Base-by-base conservation (phyloP, 2,329 filamentous ascomycete species). In the Elsinoe australis region DNA sequence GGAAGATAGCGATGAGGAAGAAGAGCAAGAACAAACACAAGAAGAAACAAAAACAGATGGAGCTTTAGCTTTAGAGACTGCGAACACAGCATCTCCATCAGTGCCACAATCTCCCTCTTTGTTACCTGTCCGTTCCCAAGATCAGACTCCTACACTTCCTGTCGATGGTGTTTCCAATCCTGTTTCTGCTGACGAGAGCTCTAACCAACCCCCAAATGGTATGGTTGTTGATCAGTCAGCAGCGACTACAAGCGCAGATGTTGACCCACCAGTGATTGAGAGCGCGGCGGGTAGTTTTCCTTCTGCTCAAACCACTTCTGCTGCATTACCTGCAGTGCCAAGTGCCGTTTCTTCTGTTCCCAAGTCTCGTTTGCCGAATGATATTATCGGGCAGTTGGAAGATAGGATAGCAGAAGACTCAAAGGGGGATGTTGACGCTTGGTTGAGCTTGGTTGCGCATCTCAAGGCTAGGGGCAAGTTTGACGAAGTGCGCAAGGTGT, bases 351-450 rank as follows among this genome's bases (percentile, higher is more conserved):
- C 49, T 32, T 58, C 61, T 53, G 51, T 66, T 28, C 61, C 66
- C 49, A 68, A 68, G 61, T 71, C 75, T 56, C 76, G 80, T 53
- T 69, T 83, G 54, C 79, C 83, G 49, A 78, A 83, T 67, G 85
- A 94, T 67, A 78, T 78, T 55, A 75, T 90, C 58, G 81, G 83
- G 50, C 78, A 89, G 51, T 74, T 96, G 60, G 90, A 98, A 71
- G 86, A 92, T 64, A 82, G 90, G 61, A 84, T 96, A 64, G 83
- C 84, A 63, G 86, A 95, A 61, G 92, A 98, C 62, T 86, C 90
- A 12, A 85, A 87, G 59, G 92, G 90, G 60, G 89, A 95, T 58
- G 79, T 92, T 66, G 85, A 92, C 63, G 87, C 90, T 24, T 98
- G 92, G 92, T 71, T 94, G 59, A 78, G 79, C 55, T 74, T 98